Evolutionary conservation across 768 basidiomycete species (phyloP).

Genomic region (Omphalotus guepiniiformis): DNA sequence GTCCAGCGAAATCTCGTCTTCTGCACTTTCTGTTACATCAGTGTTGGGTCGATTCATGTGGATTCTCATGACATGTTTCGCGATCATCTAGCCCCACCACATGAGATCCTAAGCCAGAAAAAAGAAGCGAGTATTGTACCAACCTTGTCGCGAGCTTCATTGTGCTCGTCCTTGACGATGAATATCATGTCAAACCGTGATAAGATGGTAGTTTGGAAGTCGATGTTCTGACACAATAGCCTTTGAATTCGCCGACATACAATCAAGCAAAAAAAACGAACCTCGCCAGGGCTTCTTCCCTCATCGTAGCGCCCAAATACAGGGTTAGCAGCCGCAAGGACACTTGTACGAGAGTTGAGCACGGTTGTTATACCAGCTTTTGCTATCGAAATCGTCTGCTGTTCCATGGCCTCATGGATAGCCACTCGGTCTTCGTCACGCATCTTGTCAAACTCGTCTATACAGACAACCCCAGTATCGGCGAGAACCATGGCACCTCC

Average conservation of each 20-base stretch:
- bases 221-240: constrained; percentile 80
- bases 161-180: constrained; percentile 97
- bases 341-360: constrained; percentile 91
- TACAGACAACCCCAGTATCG: constrained; percentile 97
- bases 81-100: constrained; percentile 70
- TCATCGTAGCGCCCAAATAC: constrained; percentile 98
- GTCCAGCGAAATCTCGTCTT: constrained; percentile 91
- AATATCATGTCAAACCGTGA: constrained; percentile 99
- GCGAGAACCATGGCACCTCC: constrained; percentile 99
- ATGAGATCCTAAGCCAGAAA: constrained; percentile 1
- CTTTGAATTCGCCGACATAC: neutral
- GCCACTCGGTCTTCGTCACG: constrained; percentile 98
- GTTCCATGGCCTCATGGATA: constrained; percentile 99
- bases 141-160: constrained; percentile 88
- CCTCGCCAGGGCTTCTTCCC: constrained; percentile 92
- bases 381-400: constrained; percentile 98
- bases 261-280: constrained; percentile 23
- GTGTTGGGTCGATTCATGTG: constrained; percentile 91
- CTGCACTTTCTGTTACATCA: constrained; percentile 60
- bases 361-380: constrained; percentile 99
- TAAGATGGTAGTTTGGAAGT: constrained; percentile 96
- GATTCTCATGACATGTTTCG: constrained; percentile 96
- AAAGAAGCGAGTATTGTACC: constrained; percentile 15
- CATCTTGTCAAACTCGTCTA: constrained; percentile 99
- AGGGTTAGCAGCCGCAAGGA: constrained; percentile 95